A percentile compares a stretch with the other conserved stretches of the same genome.
Conservation (phyloP, 1,139 yeast species). For the Casaregolazyma lundiana region DNA sequence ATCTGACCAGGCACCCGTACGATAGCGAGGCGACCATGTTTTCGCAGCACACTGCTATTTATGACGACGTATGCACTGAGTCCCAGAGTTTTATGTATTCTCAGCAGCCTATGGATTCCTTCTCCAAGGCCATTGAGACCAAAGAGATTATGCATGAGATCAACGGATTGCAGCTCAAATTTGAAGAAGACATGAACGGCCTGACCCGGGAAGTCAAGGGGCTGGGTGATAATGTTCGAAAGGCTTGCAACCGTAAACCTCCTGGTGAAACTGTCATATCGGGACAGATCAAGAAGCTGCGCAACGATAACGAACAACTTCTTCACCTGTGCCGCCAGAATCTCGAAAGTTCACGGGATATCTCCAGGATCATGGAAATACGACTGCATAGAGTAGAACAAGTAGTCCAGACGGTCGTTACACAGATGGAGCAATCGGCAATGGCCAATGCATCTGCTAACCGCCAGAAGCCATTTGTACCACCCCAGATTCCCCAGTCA, state of each 20-base stretch:
- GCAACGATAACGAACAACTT: slow-evolving; percentile 1
- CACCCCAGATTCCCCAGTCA: too few relatives aligned
- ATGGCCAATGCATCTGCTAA: neutral
- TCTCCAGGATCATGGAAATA: slow-evolving; percentile 5
- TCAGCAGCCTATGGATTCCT: neutral
- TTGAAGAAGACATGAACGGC: neutral
- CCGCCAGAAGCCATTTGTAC: too few relatives aligned
- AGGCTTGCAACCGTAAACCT: neutral
- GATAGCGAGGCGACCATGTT: neutral
- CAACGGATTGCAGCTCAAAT: neutral
- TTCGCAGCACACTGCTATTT: neutral
- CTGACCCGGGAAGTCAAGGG: neutral
- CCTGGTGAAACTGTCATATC: neutral
- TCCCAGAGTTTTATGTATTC: neutral
- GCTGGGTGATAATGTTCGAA: neutral
- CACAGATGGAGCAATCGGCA: neutral
- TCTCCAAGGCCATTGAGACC: neutral
- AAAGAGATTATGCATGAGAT: slow-evolving; percentile 7
- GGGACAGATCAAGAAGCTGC: slow-evolving; percentile 2
- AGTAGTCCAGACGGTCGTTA: neutral
- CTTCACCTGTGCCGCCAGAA: slow-evolving; percentile 1
- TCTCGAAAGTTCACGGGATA: slow-evolving; percentile 3
- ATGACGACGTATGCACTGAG: neutral
- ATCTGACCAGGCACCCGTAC: neutral
- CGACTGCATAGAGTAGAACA: slow-evolving; percentile 7